Conservation (phyloP, 2,329 filamentous ascomycete genomes). For the Phaeomoniella chlamydospora region DNA sequence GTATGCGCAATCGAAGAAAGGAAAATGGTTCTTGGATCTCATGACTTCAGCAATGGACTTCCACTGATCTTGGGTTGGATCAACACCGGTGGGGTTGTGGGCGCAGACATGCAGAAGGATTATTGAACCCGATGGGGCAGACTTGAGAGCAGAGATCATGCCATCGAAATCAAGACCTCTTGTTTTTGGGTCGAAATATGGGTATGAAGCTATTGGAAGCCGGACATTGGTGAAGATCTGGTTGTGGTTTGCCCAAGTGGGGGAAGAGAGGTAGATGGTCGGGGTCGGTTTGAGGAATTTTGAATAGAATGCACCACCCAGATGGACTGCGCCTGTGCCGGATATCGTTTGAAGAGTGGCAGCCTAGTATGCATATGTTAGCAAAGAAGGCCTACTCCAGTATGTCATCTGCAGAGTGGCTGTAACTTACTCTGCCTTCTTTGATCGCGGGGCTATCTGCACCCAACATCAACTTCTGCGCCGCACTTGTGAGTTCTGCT, state of each 20-base stretch:
- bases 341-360: slow-evolving; percentile 88
- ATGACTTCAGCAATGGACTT: slow-evolving; percentile 71
- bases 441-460: slow-evolving; percentile 62
- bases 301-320: slow-evolving; percentile 84
- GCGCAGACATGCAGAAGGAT: slow-evolving; percentile 90
- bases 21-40: slow-evolving; percentile 69
- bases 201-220: slow-evolving; percentile 66
- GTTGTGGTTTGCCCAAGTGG: slow-evolving; percentile 97
- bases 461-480: slow-evolving; percentile 80
- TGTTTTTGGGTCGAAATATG: slow-evolving; percentile 82
- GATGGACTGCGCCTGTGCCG: slow-evolving; percentile 85
- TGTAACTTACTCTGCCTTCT: slow-evolving; percentile 55
- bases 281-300: slow-evolving; percentile 68
- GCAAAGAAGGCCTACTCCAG: background rate
- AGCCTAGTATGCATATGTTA: slow-evolving; percentile 24
- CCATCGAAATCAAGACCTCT: slow-evolving; percentile 85
- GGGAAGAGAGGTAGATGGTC: slow-evolving; percentile 79
- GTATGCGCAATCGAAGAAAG: slow-evolving; percentile 97
- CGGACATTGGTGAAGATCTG: slow-evolving; percentile 93
- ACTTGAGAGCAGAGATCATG: slow-evolving; percentile 58
- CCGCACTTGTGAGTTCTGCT: slow-evolving; percentile 70
- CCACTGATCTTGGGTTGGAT: slow-evolving; percentile 90
- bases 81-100: slow-evolving; percentile 95
- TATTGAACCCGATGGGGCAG: slow-evolving; percentile 65
- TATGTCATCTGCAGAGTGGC: background rate